A percentile compares a stretch with the other conserved stretches of the same genome.
phyloP scores from a whole-genome alignment of 2,329 filamentous ascomycete genomes.

The Alternaria alternata region DNA sequence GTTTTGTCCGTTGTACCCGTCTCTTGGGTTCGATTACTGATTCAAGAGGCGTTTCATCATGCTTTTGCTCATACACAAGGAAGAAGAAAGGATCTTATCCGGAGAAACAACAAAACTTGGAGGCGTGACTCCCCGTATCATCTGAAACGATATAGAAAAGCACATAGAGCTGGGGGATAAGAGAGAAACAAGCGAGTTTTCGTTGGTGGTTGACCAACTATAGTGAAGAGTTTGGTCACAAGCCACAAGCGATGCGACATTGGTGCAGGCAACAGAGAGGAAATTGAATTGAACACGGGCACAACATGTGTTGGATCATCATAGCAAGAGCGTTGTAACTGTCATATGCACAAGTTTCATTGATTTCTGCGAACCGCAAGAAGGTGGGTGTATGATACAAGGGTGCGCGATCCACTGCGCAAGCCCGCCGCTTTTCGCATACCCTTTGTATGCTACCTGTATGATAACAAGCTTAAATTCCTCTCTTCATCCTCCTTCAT shows the following conservation, averaged over 20 bases:
- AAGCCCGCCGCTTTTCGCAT: not conserved
- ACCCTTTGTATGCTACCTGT: not conserved
- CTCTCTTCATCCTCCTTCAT: not conserved
- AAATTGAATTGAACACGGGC: too few species aligned
- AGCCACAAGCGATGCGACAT: not conserved
- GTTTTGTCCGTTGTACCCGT: too few species aligned
- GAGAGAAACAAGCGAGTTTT: not conserved
- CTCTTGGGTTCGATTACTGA: not conserved
- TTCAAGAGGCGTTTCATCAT: not conserved
- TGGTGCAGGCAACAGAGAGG: not conserved
- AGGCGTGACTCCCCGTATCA: not conserved
- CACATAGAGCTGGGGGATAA: not conserved
- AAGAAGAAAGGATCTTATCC: not conserved
- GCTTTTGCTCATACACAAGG: not conserved
- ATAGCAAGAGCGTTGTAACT: too few species aligned
- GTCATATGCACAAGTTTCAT: not conserved
- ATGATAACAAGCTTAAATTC: not conserved
- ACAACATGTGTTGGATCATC: not conserved
- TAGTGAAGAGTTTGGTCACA: not conserved
- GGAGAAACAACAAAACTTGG: not conserved
- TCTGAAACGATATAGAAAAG: not conserved
- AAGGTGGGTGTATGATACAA: slow-evolving; percentile 1
- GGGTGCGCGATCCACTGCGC: not conserved
- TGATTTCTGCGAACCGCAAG: not conserved
- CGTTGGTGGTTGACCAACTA: not conserved